Base-by-base conservation (phyloP, 2,329 filamentous ascomycete species). In the Clonostachys solani region DNA sequence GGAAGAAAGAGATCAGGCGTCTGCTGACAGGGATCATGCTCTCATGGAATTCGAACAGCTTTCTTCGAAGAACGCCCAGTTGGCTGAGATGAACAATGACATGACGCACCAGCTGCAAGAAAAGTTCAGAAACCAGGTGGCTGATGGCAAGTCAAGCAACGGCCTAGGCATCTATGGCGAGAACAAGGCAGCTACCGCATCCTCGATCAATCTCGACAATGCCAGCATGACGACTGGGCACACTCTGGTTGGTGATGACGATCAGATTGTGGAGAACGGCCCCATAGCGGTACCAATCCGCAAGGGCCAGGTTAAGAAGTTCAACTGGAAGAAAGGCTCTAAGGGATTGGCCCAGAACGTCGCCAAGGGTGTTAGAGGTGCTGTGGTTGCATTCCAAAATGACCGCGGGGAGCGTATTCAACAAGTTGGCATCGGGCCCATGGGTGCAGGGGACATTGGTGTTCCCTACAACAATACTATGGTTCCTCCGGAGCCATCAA, bases 251-350 rank as follows among this genome's bases (percentile, higher is more conserved):
- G 74, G 78, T 13, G 50, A 47, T 10, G 86, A 88, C 42, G 90
- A 94, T 38, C 76, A 75, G 0, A 75, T 82, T 47, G 65, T 83
- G n/a, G 79, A 83, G 52, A 76, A 83, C 29, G 87, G 89, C 3
- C 92, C 94, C n/a, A 94, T 95, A 50, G 88, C 97, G 34, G 88
- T 97, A 50, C 95, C 94, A 58, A 95, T 97, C 52, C 84, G 91
- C 58, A 97, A 96, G 71, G 91, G 88, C 33, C 91, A 96, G 62
- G 84, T 87, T 46, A 95, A 91, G 73, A 97, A 96, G 66, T 96
- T 96, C 71, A 96, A 96, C 71, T 97, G 94, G 92, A 96, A 96
- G 78, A 96, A 95, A 74, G 91, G 91, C 37, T 89, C 89, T 37
- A 92, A 95, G 68, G 92, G 89, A 47, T 86, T 97, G 57, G 92